Conservation (phyloP, 805 yeast species). For the Wickerhamiella hasegawae region DNA sequence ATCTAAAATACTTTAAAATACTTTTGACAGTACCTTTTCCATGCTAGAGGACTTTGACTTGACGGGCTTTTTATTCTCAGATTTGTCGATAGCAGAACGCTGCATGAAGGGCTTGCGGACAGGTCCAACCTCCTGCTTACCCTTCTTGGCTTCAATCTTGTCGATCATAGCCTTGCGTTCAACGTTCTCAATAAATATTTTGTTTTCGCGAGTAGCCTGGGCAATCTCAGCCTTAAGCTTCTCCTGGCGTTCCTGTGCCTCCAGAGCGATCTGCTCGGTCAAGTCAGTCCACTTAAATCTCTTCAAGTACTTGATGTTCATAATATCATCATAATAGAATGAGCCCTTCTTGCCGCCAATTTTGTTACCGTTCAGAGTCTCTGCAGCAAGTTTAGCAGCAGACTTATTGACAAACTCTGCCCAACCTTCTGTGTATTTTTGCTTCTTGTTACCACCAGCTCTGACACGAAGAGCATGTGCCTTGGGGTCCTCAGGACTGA, state of each 20-base stretch:
- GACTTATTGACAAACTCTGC: conserved; percentile 72
- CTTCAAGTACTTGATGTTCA: conserved; percentile 76
- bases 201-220: conserved; percentile 76
- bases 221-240: conserved; percentile 77
- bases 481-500: conserved; percentile 69
- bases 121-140: not conserved
- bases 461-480: conserved; percentile 53
- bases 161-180: conserved; percentile 72
- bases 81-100: not conserved
- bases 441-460: conserved; percentile 84
- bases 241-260: conserved; percentile 75
- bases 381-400: conserved; percentile 79
- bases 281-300: conserved; percentile 93
- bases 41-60: conserved; percentile 5
- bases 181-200: conserved; percentile 65
- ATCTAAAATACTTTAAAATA: too few species aligned
- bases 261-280: conserved; percentile 83
- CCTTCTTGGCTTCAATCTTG: conserved; percentile 37
- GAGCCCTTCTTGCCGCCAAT: conserved; percentile 86
- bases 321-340: conserved; percentile 84
- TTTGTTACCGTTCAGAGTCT: conserved; percentile 71
- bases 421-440: conserved; percentile 90
- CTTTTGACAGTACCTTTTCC: conserved; percentile 12
- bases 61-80: not conserved
- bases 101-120: not conserved